Evolutionary conservation across 169 alveolate genomes (phyloP).

Genomic region (Theileria orientalis): DNA sequence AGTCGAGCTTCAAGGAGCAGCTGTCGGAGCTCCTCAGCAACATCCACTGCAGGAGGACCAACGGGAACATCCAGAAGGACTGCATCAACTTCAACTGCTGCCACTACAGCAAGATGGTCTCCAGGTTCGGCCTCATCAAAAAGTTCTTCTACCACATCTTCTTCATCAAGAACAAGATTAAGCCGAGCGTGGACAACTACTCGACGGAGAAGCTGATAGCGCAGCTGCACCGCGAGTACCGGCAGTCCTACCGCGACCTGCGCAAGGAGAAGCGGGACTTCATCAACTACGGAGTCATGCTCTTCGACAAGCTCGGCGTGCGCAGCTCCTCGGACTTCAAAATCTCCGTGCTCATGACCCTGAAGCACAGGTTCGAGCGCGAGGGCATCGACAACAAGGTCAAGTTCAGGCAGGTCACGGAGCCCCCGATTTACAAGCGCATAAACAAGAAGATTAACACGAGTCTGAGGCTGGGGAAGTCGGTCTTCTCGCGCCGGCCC

Average conservation of each 20-base stretch:
- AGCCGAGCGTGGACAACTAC: not conserved
- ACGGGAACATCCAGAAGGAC: conserved; percentile 16
- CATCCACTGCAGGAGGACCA: conserved; percentile 31
- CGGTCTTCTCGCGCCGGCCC: not conserved
- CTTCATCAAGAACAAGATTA: not conserved
- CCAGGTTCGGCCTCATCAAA: not conserved
- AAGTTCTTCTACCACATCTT: not conserved
- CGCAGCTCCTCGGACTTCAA: conserved; percentile 45
- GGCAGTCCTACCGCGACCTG: conserved; percentile 48
- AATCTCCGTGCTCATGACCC: conserved; percentile 51
- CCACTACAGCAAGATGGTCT: conserved; percentile 13
- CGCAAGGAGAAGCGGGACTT: not conserved
- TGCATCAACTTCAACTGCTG: conserved; percentile 47
- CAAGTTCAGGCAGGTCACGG: conserved; percentile 29
- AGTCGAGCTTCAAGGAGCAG: conserved; percentile 19
- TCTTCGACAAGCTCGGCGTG: conserved; percentile 43
- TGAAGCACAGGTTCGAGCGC: conserved; percentile 29
- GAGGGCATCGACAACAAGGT: conserved; percentile 40
- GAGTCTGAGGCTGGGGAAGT: conserved; percentile 39
- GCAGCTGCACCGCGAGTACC: conserved; percentile 34
- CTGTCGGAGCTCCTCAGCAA: conserved; percentile 15
- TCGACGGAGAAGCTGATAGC: conserved; percentile 35
- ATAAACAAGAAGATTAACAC: conserved; percentile 39
- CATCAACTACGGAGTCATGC: conserved; percentile 13
- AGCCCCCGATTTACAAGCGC: conserved; percentile 28